These are phyloP conservation scores for Hypomontagnella submonticulosa DNA, from an alignment of 495 filamentous ascomycete genomes.

Conservation along the genomic window DNA sequence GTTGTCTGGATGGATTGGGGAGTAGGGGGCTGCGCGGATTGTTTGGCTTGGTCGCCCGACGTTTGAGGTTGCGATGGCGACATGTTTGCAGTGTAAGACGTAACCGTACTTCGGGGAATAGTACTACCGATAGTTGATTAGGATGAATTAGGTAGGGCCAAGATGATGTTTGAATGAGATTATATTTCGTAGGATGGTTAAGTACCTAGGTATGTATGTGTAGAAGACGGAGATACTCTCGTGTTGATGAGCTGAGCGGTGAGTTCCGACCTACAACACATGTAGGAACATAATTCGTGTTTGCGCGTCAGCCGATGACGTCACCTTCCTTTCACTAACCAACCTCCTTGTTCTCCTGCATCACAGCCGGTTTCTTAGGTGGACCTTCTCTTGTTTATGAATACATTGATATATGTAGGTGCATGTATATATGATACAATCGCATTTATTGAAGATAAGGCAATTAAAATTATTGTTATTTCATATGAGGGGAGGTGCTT, in stretches of 20 bases:
- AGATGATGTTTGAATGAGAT: background rate
- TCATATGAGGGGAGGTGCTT: no score
- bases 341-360: background rate
- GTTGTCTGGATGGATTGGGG: constrained; percentile 40
- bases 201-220: no score
- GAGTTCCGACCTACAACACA: background rate
- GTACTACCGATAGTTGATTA: constrained; percentile 5
- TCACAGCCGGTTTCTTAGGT: background rate
- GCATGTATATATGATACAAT: no score
- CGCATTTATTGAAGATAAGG: no score
- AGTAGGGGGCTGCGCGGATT: constrained; percentile 8
- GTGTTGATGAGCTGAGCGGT: constrained; percentile 15
- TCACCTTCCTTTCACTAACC: constrained; percentile 5
- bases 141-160: constrained; percentile 1
- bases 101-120: background rate
- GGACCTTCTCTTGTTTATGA: no score
- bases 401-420: no score
- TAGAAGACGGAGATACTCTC: background rate
- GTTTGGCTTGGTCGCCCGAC: constrained; percentile 19
- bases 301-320: constrained; percentile 6
- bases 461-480: no score
- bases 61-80: constrained; percentile 25
- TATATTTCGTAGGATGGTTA: background rate
- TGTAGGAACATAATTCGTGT: background rate
- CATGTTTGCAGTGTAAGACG: constrained; percentile 18